Evolutionary conservation across 306 rosid species (phyloP).

Genomic region (Quillaja saponaria): DNA sequence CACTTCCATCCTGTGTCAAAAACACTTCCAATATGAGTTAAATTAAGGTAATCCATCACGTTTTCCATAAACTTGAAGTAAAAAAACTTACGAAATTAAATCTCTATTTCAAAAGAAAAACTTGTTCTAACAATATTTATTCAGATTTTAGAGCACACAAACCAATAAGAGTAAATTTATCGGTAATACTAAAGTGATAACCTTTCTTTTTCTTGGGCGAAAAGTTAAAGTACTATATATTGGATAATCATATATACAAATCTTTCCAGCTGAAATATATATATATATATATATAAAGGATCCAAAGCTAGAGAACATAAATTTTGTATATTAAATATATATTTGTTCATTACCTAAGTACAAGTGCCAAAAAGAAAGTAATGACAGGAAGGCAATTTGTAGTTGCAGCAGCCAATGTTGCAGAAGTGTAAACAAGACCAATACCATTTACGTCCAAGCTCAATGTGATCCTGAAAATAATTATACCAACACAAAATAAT

Average conservation of each 20-base stretch:
- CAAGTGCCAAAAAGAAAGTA: constrained; percentile 74
- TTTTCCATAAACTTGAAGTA: too few relatives aligned
- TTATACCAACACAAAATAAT: neutral
- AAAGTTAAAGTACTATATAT: too few relatives aligned
- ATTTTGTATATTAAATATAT: neutral
- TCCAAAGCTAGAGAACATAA: neutral
- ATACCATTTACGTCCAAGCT: constrained; percentile 61
- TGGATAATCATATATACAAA: too few relatives aligned
- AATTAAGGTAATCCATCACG: too few relatives aligned
- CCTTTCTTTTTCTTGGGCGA: neutral
- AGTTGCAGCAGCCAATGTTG: constrained; percentile 78
- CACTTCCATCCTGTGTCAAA: constrained; percentile 56
- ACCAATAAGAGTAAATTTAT: too few relatives aligned
- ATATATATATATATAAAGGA: neutral
- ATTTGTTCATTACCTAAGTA: constrained; percentile 45
- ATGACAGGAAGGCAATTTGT: constrained; percentile 78
- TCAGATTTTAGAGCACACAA: too few relatives aligned
- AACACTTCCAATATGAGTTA: neutral
- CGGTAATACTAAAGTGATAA: too few relatives aligned
- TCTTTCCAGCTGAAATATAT: neutral
- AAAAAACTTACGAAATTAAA: too few relatives aligned
- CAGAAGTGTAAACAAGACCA: constrained; percentile 63
- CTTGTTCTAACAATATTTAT: too few relatives aligned
- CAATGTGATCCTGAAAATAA: constrained; percentile 51
- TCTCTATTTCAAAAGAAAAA: too few relatives aligned